Base-by-base conservation (phyloP, 2,329 filamentous ascomycete species). In the Colletotrichum noveboracense region DNA sequence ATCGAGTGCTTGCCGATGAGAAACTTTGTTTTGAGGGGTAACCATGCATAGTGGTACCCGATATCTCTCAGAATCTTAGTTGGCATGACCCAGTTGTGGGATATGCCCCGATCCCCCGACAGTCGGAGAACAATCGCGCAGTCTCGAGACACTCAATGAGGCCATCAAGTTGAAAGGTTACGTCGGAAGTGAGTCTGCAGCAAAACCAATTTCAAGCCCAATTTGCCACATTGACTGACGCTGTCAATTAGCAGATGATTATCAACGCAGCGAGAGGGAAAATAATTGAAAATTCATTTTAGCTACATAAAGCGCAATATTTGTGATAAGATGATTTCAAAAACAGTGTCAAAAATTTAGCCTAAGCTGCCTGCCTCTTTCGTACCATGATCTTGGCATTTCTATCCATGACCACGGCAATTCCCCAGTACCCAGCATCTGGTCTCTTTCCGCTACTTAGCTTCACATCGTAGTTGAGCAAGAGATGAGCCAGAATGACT, bases 381-480 rank as follows among this genome's bases (percentile, higher is more conserved):
- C 69, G 36, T 18, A 66, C 18, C 32, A 66, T 5, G 5, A 66
- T 26, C 21, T 66, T 58, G 6, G 61, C 69, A 30, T 72, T 58
- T 36, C 34, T 60, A 18, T 66, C 62, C 62, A 67, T 72, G 5
- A 66, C 14, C 52, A 67, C 28, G 7, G 70, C 70, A 10, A 58
- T 48, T 24, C 62, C 70, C 32, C 26, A 61, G 21, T 60, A 32
- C 1, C 13, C 8, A 16, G 70, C 58, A 6, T 30, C 13, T 13
- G 69, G 61, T n/a, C 70, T 60, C n/a, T 34, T 4, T 24, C 14
- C 62, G 21, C 5, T 2, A 18, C 26, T 18, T 14, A 72, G n/a
- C 32, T 21, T 67, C 7, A 66, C 21, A 56, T 84, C 82, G 48
- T 83, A 83, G 58, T 80, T 80, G 43, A 83, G 67, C 36, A 85